Evolutionary conservation across 805 yeast genomes (phyloP).

Genomic region (Spathaspora girioi): DNA sequence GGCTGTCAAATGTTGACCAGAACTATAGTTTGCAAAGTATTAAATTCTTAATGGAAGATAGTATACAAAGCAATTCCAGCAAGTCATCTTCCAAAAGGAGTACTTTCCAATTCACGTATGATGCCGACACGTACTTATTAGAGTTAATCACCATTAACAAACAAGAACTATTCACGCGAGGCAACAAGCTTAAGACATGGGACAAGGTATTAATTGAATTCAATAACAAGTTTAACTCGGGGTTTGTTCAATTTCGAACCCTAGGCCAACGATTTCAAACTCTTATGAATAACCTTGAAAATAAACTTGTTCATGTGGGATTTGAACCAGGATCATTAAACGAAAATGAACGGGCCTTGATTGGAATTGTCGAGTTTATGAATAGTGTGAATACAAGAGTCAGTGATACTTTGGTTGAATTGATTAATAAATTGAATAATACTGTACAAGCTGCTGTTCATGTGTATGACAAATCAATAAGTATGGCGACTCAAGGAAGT

Average conservation of each 20-base stretch:
- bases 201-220: constrained; percentile 18
- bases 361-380: constrained; percentile 9
- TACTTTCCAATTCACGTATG: constrained; percentile 23
- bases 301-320: constrained; percentile 8
- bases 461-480: background rate
- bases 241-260: constrained; percentile 22
- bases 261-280: constrained; percentile 21
- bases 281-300: constrained; percentile 17
- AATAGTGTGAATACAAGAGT: background rate
- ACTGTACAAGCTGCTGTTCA: background rate
- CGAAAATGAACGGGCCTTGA: constrained; percentile 18
- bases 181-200: constrained; percentile 25
- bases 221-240: constrained; percentile 14
- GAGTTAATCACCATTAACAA: constrained; percentile 14
- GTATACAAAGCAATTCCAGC: background rate
- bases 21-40: too few species aligned
- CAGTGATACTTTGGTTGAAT: background rate
- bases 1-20: too few species aligned
- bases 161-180: constrained; percentile 23
- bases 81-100: constrained; percentile 6
- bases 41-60: background rate
- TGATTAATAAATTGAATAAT: background rate
- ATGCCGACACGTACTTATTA: constrained; percentile 19
- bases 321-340: constrained; percentile 11
- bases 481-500: too few species aligned